These are phyloP conservation scores for Colletotrichum cordylinicola DNA, from an alignment of 2,329 filamentous ascomycete genomes.

Conservation along the genomic window DNA sequence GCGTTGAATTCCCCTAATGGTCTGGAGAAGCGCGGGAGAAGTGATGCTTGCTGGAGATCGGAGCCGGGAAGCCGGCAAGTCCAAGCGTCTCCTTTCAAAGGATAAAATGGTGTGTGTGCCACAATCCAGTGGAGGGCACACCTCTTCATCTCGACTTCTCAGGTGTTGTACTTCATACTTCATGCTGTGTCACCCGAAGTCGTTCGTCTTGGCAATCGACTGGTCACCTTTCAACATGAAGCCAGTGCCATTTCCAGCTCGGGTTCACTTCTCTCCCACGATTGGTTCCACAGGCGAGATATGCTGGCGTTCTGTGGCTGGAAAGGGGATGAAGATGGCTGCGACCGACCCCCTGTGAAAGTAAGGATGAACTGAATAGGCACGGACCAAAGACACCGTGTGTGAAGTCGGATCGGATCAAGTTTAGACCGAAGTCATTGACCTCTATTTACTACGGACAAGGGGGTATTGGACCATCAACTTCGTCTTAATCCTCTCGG, in stretches of 20 bases:
- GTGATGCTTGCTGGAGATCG: neutral
- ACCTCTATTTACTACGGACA: neutral
- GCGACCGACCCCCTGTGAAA: neutral
- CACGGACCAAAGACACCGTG: neutral
- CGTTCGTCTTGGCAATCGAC: neutral
- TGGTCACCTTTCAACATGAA: neutral
- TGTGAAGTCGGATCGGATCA: slow-evolving; percentile 6
- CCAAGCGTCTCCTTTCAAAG: neutral
- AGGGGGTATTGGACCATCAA: neutral
- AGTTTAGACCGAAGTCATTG: neutral
- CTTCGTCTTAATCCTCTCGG: neutral
- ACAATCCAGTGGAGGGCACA: neutral
- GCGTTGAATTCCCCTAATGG: slow-evolving; percentile 1
- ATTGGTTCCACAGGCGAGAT: neutral
- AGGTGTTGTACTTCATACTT: neutral
- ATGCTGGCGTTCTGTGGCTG: neutral
- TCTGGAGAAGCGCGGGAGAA: neutral
- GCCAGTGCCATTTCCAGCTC: neutral
- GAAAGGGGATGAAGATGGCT: neutral
- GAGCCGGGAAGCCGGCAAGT: neutral
- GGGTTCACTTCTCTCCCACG: neutral
- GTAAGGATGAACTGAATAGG: neutral
- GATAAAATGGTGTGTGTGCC: neutral
- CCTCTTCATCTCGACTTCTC: neutral
- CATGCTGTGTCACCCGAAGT: neutral